A percentile compares a stretch with the other conserved stretches of the same genome.
Evolutionary conservation across 768 basidiomycete genomes (phyloP).

Genomic region (Leccinellum rugosiceps): DNA sequence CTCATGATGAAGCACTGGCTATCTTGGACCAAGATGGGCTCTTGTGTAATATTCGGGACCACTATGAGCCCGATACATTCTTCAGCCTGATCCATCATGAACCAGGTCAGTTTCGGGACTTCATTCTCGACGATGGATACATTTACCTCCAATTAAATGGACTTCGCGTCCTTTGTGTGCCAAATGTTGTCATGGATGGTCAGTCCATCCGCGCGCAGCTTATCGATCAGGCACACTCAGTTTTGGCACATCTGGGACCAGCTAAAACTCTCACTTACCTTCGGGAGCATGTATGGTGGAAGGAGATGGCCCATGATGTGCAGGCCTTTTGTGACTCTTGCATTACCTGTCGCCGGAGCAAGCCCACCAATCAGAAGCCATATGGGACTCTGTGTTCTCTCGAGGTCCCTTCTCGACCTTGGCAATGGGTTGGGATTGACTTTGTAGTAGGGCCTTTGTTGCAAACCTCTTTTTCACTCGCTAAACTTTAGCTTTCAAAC

Average conservation of each 20-base stretch:
- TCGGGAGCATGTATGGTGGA: constrained; percentile 30
- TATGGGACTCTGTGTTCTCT: constrained; percentile 7
- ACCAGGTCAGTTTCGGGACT: background rate
- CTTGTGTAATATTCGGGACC: background rate
- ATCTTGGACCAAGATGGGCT: background rate
- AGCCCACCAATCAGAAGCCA: constrained; percentile 27
- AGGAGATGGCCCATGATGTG: constrained; percentile 30
- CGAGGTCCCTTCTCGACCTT: constrained; percentile 27
- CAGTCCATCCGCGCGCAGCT: constrained; percentile 29
- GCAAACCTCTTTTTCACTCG: too few species aligned
- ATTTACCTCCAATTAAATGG: background rate
- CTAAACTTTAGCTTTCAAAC: too few species aligned
- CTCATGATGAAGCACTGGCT: too few species aligned
- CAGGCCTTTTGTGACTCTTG: background rate
- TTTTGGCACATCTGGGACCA: constrained; percentile 37
- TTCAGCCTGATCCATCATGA: background rate
- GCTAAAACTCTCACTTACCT: constrained; percentile 32
- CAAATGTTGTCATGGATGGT: constrained; percentile 4
- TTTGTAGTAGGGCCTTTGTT: too few species aligned
- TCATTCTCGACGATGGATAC: background rate
- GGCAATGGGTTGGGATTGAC: constrained; percentile 39
- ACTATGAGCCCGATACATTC: background rate
- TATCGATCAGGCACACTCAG: constrained; percentile 36
- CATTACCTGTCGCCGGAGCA: background rate
- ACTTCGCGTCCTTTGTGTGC: constrained; percentile 22